Base-by-base conservation (phyloP, 83 land plant genomes). In the Picea engelmannii region DNA sequence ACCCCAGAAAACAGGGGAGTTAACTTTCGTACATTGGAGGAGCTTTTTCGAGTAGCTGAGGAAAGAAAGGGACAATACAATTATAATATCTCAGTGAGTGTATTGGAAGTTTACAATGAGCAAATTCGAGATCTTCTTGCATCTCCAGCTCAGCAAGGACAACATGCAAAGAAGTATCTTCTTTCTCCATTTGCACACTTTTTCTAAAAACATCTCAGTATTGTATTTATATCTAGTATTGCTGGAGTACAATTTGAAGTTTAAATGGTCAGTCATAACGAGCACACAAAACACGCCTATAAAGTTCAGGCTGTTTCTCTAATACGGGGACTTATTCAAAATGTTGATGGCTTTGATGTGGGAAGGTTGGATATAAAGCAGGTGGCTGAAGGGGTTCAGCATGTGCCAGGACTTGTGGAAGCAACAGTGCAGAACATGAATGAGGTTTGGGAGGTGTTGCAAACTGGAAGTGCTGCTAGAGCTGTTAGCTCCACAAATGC, bases 21-120 rank as follows among this genome's bases (percentile, higher is more conserved):
- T 18, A 95, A 95, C 66, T 95, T 90, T 76, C 92, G 96, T 58
- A 98, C 95, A 18, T 93, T 98, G 23, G 92, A 94, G 82, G 91
- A 97, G 66, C 86, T 97, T 78, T 97, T 97, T 83, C 70, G 78
- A 35, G 76, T 97, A 23, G 88, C 92, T 10, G 78, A 78, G 20
- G 92, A 95, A 80, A 66, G 99, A 47, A 64, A 89, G 80, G 86
- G 83, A 31, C 83, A 87, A 23, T 84, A 80, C 79, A 88, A 83
- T 10, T 98, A 98, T 87, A 91, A 94, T 61, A 82, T 98, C 16
- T 89, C 90, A 58, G 99, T 98, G 0, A 98, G 97, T 83, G 98
- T 98, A 7, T 70, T 98, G 76, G 99, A 98, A 85, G 99, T 98
- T 10, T 95, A 98, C 79, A 98, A 98, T 87, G 99, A 98, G 81